These are phyloP conservation scores for Dictyostelium intermedium DNA, from an alignment of 78 protist species.

Conservation along the genomic window DNA sequence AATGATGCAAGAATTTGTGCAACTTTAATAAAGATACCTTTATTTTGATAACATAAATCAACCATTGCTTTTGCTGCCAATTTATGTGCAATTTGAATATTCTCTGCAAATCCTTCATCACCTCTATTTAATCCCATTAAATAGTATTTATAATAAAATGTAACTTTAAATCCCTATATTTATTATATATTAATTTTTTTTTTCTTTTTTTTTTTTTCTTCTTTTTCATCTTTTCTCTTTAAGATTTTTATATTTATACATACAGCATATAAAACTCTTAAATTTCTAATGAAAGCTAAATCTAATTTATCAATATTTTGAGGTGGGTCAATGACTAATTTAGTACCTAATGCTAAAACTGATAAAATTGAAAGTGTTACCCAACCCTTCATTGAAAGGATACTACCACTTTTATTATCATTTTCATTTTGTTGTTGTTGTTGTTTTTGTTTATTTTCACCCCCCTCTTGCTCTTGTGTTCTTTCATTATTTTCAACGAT, in stretches of 20 bases:
- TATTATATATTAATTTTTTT: neutral
- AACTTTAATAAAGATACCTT: slow-evolving; percentile 63
- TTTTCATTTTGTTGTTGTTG: neutral
- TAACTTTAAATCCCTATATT: slow-evolving; percentile 6
- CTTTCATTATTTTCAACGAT: neutral
- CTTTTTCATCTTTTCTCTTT: neutral
- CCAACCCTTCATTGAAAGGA: neutral
- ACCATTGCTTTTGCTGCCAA: slow-evolving; percentile 47
- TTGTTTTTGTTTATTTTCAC: neutral
- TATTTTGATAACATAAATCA: slow-evolving; percentile 30
- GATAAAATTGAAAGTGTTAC: neutral
- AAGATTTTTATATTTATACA: neutral
- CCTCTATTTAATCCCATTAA: slow-evolving; percentile 53
- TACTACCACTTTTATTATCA: neutral
- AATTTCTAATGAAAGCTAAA: slow-evolving; percentile 17
- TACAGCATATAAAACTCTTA: slow-evolving; percentile 25
- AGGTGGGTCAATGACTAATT: slow-evolving; percentile 1
- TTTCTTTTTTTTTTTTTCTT: neutral
- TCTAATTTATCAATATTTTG: neutral
- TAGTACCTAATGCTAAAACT: neutral
- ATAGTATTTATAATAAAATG: slow-evolving; percentile 54
- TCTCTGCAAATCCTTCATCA: slow-evolving; percentile 27
- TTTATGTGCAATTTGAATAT: slow-evolving; percentile 25
- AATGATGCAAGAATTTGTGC: slow-evolving; percentile 60
- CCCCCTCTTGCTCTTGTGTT: neutral